Evolutionary conservation across 1,284 basidiomycete genomes (phyloP).

Genomic region (Malassezia arunalokei): DNA sequence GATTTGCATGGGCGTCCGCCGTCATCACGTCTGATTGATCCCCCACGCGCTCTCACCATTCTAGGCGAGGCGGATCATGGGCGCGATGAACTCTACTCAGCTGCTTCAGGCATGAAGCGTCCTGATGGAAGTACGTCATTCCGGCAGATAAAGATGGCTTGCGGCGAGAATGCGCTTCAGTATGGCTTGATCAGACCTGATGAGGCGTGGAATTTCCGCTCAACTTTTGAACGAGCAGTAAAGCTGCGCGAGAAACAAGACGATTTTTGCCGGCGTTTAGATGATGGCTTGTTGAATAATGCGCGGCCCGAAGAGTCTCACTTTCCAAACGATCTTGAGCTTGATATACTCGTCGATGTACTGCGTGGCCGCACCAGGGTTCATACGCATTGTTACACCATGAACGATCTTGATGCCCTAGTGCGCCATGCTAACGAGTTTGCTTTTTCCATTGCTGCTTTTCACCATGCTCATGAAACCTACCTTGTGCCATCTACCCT

Average conservation of each 20-base stretch:
- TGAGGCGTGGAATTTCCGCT: slow-evolving; percentile 54
- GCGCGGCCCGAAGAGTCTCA: slow-evolving; percentile 55
- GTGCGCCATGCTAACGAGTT: slow-evolving; percentile 66
- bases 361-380: slow-evolving; percentile 62
- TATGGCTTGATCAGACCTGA: slow-evolving; percentile 53
- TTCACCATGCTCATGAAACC: slow-evolving; percentile 77
- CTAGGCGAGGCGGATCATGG: slow-evolving; percentile 21
- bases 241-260: slow-evolving; percentile 65
- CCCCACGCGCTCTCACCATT: slow-evolving; percentile 25
- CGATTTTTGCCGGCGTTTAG: slow-evolving; percentile 52
- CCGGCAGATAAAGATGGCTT: slow-evolving; percentile 45
- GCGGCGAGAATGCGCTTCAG: slow-evolving; percentile 50
- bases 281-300: slow-evolving; percentile 8
- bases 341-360: slow-evolving; percentile 76
- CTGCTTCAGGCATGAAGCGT: slow-evolving; percentile 24
- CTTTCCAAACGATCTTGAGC: slow-evolving; percentile 67
- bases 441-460: slow-evolving; percentile 53
- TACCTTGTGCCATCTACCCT: slow-evolving; percentile 69
- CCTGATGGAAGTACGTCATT: slow-evolving; percentile 27
- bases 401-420: slow-evolving; percentile 59
- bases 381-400: slow-evolving; percentile 45
- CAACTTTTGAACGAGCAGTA: slow-evolving; percentile 60
- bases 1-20: slow-evolving; percentile 47
- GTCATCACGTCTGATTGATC: slow-evolving; percentile 29
- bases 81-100: slow-evolving; percentile 3